Conservation (phyloP, 1,284 basidiomycete species). For the Ganoderma sinense region DNA sequence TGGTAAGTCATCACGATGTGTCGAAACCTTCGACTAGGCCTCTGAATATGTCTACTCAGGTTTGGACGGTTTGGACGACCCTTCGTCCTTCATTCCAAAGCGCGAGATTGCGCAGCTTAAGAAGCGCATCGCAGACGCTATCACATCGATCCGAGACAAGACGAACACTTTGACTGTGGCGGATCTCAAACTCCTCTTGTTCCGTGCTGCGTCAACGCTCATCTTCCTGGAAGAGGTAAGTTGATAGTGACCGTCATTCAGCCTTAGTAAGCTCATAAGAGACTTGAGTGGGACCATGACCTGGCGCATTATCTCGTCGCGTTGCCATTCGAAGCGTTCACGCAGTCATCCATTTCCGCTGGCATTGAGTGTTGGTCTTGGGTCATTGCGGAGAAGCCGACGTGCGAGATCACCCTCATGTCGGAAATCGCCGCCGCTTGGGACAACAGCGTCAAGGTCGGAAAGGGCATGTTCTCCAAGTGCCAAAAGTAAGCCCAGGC, state of each 20-base stretch:
- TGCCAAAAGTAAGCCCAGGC: constrained; percentile 72
- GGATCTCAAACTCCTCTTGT: constrained; percentile 87
- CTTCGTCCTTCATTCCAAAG: constrained; percentile 30
- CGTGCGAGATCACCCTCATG: constrained; percentile 80
- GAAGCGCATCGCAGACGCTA: constrained; percentile 72
- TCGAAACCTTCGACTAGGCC: not conserved
- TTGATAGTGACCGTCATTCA: not conserved
- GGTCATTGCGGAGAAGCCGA: constrained; percentile 90
- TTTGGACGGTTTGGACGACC: constrained; percentile 18
- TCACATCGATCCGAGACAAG: constrained; percentile 76
- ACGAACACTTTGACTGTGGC: constrained; percentile 76
- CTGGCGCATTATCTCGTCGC: constrained; percentile 89
- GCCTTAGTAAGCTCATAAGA: constrained; percentile 4
- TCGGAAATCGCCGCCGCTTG: constrained; percentile 90
- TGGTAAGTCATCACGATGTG: constrained; percentile 44
- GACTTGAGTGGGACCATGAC: constrained; percentile 79
- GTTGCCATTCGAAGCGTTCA: constrained; percentile 91
- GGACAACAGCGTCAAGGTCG: constrained; percentile 80
- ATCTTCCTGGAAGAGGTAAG: constrained; percentile 74
- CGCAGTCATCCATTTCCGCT: constrained; percentile 84
- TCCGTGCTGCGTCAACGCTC: constrained; percentile 86
- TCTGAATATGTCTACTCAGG: not conserved
- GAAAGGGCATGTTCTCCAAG: constrained; percentile 86
- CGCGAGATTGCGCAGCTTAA: constrained; percentile 54
- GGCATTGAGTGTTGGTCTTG: constrained; percentile 98